Conservation (phyloP, 352 stramenopile genomes). For the Thalassiosira livingstoniorum region DNA sequence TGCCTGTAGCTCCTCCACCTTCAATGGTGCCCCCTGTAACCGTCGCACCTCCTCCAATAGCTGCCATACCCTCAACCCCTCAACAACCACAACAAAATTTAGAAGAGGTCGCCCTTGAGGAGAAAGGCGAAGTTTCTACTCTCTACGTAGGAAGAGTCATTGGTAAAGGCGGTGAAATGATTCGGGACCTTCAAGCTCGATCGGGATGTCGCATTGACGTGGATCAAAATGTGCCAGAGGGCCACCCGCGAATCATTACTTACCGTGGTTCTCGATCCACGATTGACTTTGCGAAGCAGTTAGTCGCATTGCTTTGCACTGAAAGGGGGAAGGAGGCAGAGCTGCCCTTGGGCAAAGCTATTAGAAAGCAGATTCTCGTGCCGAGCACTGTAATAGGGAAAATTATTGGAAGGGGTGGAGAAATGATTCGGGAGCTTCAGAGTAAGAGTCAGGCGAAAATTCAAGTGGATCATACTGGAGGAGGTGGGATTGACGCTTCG, state of each 20-base stretch:
- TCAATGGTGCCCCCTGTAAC: neutral
- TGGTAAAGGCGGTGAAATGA: slow-evolving; percentile 84
- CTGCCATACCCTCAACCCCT: too few relatives aligned
- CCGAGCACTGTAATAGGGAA: slow-evolving; percentile 74
- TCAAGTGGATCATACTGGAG: slow-evolving; percentile 81
- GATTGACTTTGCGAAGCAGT: slow-evolving; percentile 81
- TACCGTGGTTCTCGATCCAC: slow-evolving; percentile 73
- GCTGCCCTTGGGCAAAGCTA: slow-evolving; percentile 76
- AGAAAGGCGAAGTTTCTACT: slow-evolving; percentile 69
- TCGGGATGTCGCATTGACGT: slow-evolving; percentile 82
- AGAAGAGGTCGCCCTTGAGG: slow-evolving; percentile 55
- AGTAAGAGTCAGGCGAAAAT: slow-evolving; percentile 79
- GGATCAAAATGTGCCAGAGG: slow-evolving; percentile 82
- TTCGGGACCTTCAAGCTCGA: slow-evolving; percentile 85
- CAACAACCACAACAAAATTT: too few relatives aligned
- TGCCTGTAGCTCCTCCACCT: slow-evolving; percentile 1
- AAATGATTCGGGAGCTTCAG: slow-evolving; percentile 86
- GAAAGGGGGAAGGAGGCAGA: slow-evolving; percentile 67
- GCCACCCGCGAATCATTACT: slow-evolving; percentile 78
- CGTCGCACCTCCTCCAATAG: neutral
- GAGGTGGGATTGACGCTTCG: slow-evolving; percentile 45
- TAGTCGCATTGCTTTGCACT: slow-evolving; percentile 70
- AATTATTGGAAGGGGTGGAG: slow-evolving; percentile 83
- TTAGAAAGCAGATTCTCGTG: slow-evolving; percentile 66
- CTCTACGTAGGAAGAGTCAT: slow-evolving; percentile 81